Evolutionary conservation across 2,329 filamentous ascomycete genomes (phyloP).

Genomic region (Aspergillus luchuensis): DNA sequence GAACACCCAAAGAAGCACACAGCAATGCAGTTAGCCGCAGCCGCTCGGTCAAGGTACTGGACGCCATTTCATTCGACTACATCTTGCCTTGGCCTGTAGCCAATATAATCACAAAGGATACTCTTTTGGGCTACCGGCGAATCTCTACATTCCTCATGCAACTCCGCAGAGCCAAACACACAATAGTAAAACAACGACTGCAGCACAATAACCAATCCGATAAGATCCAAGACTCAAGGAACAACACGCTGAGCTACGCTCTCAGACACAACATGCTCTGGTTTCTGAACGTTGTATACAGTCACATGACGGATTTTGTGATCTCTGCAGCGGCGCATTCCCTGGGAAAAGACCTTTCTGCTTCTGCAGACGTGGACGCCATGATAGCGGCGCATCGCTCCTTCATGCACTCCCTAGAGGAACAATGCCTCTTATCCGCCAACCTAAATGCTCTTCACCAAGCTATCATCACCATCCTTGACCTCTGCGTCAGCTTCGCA

Average conservation of each 20-base stretch:
- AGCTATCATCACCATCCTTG: slow-evolving; percentile 72
- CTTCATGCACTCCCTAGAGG: slow-evolving; percentile 65
- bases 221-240: slow-evolving; percentile 45
- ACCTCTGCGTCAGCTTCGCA: slow-evolving; percentile 71
- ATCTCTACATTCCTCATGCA: slow-evolving; percentile 78
- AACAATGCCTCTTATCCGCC: slow-evolving; percentile 69
- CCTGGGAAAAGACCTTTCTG: slow-evolving; percentile 60
- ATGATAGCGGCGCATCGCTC: slow-evolving; percentile 72
- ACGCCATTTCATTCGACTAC: slow-evolving; percentile 67
- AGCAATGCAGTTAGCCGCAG: slow-evolving; percentile 52
- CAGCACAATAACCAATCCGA: slow-evolving; percentile 35
- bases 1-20: slow-evolving; percentile 48
- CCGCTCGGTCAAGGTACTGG: slow-evolving; percentile 64
- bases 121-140: slow-evolving; percentile 67
- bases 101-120: slow-evolving; percentile 71
- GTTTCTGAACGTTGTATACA: slow-evolving; percentile 74
- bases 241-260: slow-evolving; percentile 40
- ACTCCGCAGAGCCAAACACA: slow-evolving; percentile 67
- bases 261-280: slow-evolving; percentile 72
- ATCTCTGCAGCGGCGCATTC: slow-evolving; percentile 61
- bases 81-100: slow-evolving; percentile 65
- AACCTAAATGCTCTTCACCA: slow-evolving; percentile 71
- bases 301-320: slow-evolving; percentile 74
- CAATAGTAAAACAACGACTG: slow-evolving; percentile 59
- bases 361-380: slow-evolving; percentile 72